Evolutionary conservation across 164 flowering plant genomes (phyloP).

Genomic region (Umbellularia californica): DNA sequence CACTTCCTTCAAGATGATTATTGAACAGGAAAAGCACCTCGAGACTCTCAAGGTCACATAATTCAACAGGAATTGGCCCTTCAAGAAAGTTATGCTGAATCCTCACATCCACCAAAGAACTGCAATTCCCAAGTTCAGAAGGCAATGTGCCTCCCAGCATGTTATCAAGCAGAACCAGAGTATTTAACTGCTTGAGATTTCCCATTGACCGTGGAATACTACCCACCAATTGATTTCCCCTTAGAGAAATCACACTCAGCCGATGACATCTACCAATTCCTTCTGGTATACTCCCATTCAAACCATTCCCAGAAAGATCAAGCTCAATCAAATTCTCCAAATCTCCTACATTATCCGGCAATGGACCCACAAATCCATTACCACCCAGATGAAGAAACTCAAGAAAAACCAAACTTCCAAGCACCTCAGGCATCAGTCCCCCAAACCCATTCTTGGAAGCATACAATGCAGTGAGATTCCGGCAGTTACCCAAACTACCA

Average conservation of each 20-base stretch:
- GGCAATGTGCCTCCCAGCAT: slow-evolving; percentile 16
- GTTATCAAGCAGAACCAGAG: slow-evolving; percentile 5
- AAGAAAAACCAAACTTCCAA: slow-evolving; percentile 6
- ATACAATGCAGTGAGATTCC: slow-evolving; percentile 7
- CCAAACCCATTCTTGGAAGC: slow-evolving; percentile 14
- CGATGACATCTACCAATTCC: slow-evolving; percentile 1
- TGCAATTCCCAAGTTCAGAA: slow-evolving; percentile 12
- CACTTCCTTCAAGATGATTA: slow-evolving; percentile 7
- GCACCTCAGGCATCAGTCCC: slow-evolving; percentile 7
- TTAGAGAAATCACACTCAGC: not conserved
- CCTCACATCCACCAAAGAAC: slow-evolving; percentile 1
- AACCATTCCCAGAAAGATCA: slow-evolving; percentile 9
- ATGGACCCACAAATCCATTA: slow-evolving; percentile 2
- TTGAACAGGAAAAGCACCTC: slow-evolving; percentile 3
- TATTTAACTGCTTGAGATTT: not conserved
- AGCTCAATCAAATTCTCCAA: slow-evolving; percentile 5
- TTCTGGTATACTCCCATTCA: slow-evolving; percentile 12
- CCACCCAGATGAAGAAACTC: slow-evolving; percentile 10
- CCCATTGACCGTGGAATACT: slow-evolving; percentile 10
- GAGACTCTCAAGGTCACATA: slow-evolving; percentile 9
- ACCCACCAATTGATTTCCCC: slow-evolving; percentile 1
- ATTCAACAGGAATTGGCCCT: slow-evolving; percentile 9
- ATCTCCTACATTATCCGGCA: slow-evolving; percentile 3
- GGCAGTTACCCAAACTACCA: slow-evolving; percentile 8
- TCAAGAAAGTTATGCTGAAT: slow-evolving; percentile 2